These are phyloP conservation scores for Penicillium hordei DNA, from an alignment of 2,329 filamentous ascomycete genomes.

Conservation along the genomic window DNA sequence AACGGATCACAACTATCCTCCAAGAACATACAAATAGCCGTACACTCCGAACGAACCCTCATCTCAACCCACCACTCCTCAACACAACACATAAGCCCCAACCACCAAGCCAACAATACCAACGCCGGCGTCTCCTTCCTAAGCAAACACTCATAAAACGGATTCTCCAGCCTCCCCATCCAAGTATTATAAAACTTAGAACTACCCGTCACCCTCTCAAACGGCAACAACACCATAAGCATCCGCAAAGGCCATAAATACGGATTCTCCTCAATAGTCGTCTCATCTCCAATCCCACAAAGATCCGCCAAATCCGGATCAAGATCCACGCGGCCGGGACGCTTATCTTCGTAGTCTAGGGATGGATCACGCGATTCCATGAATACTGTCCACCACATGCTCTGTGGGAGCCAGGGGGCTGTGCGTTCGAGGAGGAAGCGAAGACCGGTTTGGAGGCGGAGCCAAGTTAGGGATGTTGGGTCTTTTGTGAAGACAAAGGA, in stretches of 20 bases:
- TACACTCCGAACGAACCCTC: slow-evolving; percentile 35
- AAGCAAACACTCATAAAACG: slow-evolving; percentile 31
- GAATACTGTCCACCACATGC: slow-evolving; percentile 39
- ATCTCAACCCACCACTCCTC: slow-evolving; percentile 34
- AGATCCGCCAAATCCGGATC: slow-evolving; percentile 35
- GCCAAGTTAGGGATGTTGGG: slow-evolving; percentile 37
- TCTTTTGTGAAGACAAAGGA: slow-evolving; percentile 40
- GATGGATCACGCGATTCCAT: slow-evolving; percentile 26
- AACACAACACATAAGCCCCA: slow-evolving; percentile 30
- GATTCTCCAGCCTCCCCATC: slow-evolving; percentile 36
- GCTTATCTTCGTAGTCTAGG: slow-evolving; percentile 30
- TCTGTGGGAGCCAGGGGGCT: slow-evolving; percentile 27
- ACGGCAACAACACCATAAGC: slow-evolving; percentile 33
- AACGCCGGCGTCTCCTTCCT: slow-evolving; percentile 34
- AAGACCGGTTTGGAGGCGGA: slow-evolving; percentile 37
- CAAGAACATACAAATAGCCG: slow-evolving; percentile 40
- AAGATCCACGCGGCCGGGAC: slow-evolving; percentile 30
- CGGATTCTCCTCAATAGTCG: slow-evolving; percentile 34
- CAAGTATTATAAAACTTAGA: slow-evolving; percentile 32
- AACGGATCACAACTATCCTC: slow-evolving; percentile 31
- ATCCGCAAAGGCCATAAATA: slow-evolving; percentile 41
- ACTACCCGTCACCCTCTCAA: slow-evolving; percentile 26
- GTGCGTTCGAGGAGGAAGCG: slow-evolving; percentile 32
- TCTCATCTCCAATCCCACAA: slow-evolving; percentile 33
- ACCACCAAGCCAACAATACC: slow-evolving; percentile 38